phyloP scores from a whole-genome alignment of 1,284 basidiomycete genomes.

The Afroboletus lepidellus region DNA sequence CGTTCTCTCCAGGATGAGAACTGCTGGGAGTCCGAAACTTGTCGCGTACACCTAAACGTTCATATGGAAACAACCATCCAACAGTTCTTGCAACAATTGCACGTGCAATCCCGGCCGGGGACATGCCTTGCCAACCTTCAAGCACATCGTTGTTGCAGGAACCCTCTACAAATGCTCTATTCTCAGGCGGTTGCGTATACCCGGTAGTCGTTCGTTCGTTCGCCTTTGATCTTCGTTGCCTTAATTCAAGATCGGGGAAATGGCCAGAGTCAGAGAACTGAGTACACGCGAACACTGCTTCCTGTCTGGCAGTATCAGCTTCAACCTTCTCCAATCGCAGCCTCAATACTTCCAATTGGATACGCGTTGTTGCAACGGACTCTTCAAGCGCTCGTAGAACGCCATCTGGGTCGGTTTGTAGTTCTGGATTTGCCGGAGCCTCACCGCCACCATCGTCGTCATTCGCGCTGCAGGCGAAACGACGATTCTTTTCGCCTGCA shows the following conservation, averaged over 20 bases:
- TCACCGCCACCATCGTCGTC: neutral
- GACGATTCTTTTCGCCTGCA: neutral
- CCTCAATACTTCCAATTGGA: conserved; percentile 25
- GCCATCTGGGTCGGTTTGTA: conserved; percentile 5
- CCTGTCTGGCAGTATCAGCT: conserved; percentile 19
- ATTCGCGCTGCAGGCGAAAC: neutral
- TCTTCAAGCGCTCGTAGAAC: conserved; percentile 19
- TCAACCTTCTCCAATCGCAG: conserved; percentile 29
- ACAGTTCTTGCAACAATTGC: conserved; percentile 17
- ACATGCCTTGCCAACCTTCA: conserved; percentile 4
- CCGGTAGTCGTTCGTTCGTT: neutral
- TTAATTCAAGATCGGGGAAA: neutral
- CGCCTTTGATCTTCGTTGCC: conserved; percentile 1
- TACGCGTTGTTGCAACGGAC: conserved; percentile 26
- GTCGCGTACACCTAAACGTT: neutral
- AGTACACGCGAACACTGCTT: conserved; percentile 7
- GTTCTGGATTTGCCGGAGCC: neutral
- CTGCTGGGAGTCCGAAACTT: neutral
- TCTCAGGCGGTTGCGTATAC: neutral
- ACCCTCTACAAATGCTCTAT: neutral
- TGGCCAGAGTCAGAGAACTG: neutral
- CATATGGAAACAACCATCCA: conserved; percentile 29
- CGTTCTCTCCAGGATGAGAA: neutral
- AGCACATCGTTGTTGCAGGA: neutral
- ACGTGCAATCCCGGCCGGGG: conserved; percentile 15